Percentiles rank a stretch among this genome's conserved stretches.
Conservation (phyloP, 2,329 filamentous ascomycete genomes). For the Thyridium curvatum region DNA sequence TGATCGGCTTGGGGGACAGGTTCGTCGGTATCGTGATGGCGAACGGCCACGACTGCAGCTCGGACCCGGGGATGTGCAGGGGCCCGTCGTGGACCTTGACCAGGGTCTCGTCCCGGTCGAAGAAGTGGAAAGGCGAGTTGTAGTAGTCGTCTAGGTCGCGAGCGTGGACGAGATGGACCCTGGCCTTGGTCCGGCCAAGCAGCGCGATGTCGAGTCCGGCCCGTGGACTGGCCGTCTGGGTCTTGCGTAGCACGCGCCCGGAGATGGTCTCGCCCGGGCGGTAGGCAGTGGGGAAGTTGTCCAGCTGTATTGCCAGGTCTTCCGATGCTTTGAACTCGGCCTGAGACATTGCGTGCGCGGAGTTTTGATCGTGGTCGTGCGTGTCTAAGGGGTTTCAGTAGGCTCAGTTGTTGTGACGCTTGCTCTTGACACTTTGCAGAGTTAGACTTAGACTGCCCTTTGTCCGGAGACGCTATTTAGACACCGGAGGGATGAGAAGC, state of each 20-base stretch:
- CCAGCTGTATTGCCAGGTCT: too few relatives aligned
- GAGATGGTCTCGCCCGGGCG: slow-evolving; percentile 16
- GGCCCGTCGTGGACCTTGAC: slow-evolving; percentile 13
- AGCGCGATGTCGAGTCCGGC: slow-evolving; percentile 14
- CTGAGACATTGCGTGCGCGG: too few relatives aligned
- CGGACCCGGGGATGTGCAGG: slow-evolving; percentile 11
- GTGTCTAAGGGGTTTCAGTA: too few relatives aligned
- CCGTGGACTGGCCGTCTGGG: slow-evolving; percentile 11
- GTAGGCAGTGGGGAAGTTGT: too few relatives aligned
- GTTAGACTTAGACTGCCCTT: too few relatives aligned
- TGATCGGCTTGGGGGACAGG: background rate
- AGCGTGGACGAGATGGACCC: slow-evolving; percentile 11
- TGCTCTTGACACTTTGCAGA: too few relatives aligned
- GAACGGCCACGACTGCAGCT: slow-evolving; percentile 18
- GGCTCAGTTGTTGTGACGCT: too few relatives aligned
- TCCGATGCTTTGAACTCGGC: too few relatives aligned
- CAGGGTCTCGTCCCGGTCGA: slow-evolving; percentile 5
- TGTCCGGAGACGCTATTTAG: too few relatives aligned
- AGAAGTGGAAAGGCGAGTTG: slow-evolving; percentile 14
- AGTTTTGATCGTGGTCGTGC: too few relatives aligned
- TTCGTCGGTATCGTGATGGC: slow-evolving; percentile 16
- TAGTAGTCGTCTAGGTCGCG: slow-evolving; percentile 5
- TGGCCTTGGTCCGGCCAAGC: slow-evolving; percentile 18
- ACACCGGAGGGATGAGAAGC: too few relatives aligned
- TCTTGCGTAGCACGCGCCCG: slow-evolving; percentile 15